phyloP scores from a whole-genome alignment of 2,329 filamentous ascomycete species.

The Mariannaea sp. region DNA sequence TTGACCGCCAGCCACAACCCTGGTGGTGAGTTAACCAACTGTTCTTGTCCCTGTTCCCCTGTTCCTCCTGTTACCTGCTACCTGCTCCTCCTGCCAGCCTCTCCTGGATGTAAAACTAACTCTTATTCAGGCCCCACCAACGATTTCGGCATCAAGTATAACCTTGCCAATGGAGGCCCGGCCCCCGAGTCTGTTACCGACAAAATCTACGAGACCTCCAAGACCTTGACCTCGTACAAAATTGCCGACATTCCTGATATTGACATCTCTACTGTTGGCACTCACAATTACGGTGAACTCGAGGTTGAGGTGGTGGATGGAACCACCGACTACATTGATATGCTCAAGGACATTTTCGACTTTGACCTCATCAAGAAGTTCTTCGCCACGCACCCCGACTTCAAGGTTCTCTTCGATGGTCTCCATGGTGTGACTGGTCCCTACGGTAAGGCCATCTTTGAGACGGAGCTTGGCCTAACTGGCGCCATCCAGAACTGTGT shows the following conservation, averaged over 20 bases:
- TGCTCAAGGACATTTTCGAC: constrained; percentile 99
- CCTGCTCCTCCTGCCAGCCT: too few relatives aligned
- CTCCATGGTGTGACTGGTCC: constrained; percentile 94
- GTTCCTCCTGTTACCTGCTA: too few relatives aligned
- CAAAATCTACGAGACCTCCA: constrained; percentile 94
- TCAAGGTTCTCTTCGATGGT: constrained; percentile 96
- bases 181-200: constrained; percentile 96
- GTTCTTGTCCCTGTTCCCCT: too few relatives aligned
- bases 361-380: constrained; percentile 95
- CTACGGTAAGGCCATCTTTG: constrained; percentile 93
- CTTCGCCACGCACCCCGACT: constrained; percentile 83
- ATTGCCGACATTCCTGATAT: constrained; percentile 84
- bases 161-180: constrained; percentile 92
- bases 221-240: constrained; percentile 90
- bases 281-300: constrained; percentile 79
- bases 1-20: constrained; percentile 98
- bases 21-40: constrained; percentile 67
- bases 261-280: constrained; percentile 82
- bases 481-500: constrained; percentile 85
- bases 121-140: constrained; percentile 73
- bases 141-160: constrained; percentile 99
- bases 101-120: constrained; percentile 2
- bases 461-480: constrained; percentile 86
- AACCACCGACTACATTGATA: constrained; percentile 85
- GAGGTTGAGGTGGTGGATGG: constrained; percentile 97